phyloP scores from a whole-genome alignment of 495 filamentous ascomycete genomes.

The Bacidia gigantensis region DNA sequence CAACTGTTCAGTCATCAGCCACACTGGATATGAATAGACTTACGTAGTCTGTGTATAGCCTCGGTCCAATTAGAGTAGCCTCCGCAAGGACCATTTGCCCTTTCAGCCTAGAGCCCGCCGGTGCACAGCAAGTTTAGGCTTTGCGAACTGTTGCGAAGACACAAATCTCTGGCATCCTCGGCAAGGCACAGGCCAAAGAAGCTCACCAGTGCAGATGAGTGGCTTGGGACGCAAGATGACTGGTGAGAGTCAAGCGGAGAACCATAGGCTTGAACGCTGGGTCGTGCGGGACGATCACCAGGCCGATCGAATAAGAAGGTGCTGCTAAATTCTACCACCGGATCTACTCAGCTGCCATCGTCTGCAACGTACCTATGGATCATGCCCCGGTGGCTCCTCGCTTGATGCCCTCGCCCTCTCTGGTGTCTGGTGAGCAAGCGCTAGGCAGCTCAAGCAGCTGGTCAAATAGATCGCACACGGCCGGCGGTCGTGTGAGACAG shows the following conservation, averaged over 20 bases:
- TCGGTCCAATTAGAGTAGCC: neutral
- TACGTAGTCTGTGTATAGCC: neutral
- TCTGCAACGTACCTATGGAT: constrained; percentile 6
- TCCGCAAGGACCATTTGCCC: neutral
- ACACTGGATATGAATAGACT: no score
- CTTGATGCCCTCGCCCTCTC: constrained; percentile 1
- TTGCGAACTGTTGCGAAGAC: neutral
- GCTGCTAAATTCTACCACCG: constrained; percentile 2
- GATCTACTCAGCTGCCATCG: constrained; percentile 7
- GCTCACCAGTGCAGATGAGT: neutral
- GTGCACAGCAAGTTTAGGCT: neutral
- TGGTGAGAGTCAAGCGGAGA: neutral
- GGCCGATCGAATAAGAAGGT: neutral
- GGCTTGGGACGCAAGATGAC: neutral
- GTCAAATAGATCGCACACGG: neutral
- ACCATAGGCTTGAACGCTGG: neutral
- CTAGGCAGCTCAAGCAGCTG: neutral
- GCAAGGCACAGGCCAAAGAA: neutral
- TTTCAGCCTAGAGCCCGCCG: neutral
- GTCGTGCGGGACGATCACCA: neutral
- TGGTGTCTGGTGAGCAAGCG: constrained; percentile 7
- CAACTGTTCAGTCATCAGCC: neutral
- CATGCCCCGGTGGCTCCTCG: constrained; percentile 8
- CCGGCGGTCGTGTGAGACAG: neutral
- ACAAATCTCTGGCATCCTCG: neutral